Base-by-base conservation (phyloP, 2,329 filamentous ascomycete species). In the Talaromyces sp. region DNA sequence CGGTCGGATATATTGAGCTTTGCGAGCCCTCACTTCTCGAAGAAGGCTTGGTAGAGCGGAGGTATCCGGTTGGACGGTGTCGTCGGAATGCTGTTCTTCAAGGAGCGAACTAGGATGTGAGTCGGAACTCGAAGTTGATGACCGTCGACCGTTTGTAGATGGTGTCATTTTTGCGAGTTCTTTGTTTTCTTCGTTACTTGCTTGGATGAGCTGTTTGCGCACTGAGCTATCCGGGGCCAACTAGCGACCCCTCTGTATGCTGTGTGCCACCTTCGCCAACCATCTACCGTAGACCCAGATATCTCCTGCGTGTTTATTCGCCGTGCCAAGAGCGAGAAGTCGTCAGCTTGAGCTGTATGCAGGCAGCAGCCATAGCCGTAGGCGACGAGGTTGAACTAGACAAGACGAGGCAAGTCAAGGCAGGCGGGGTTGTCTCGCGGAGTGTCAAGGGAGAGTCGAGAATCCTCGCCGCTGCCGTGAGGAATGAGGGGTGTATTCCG, bases 1-100 rank as follows among this genome's bases (percentile, higher is more conserved):
- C 43, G 86, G 83, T 37, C 86, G 84, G 25, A 88, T 87, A 71
- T 92, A 99, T 71, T 97, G 92, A 51, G 83, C 77, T 66, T 86
- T 84, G 56, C 94, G 84, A 39, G 88, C 85, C 68, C 87, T 83
- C 39, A 97, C 73, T 2, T 80, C 81, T 55, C 82, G 79, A 2
- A 80, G 78, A 8, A 87, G 74, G 33, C 79, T 80, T 48, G 66
- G 65, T 10, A 73, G 61, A 48, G 72, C 72, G 10, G 69, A 63
- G 9, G 63, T 55, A 5, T 65, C 53, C 19, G 60, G 46, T 28
- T 41, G 55, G 21, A 62, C 45, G n/a, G 57, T 50, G 25, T 53
- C 60, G 11, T 60, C 40, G 43, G 61, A 65, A 66, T 15, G 66
- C 61, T 21, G 45, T 41, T 54, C 56, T 46, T 54, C 39, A 31